Percentiles rank a stretch among this genome's conserved stretches.
These are phyloP conservation scores for Xylariaceae sp. DNA, from an alignment of 2,329 filamentous ascomycete species.

Conservation along the genomic window DNA sequence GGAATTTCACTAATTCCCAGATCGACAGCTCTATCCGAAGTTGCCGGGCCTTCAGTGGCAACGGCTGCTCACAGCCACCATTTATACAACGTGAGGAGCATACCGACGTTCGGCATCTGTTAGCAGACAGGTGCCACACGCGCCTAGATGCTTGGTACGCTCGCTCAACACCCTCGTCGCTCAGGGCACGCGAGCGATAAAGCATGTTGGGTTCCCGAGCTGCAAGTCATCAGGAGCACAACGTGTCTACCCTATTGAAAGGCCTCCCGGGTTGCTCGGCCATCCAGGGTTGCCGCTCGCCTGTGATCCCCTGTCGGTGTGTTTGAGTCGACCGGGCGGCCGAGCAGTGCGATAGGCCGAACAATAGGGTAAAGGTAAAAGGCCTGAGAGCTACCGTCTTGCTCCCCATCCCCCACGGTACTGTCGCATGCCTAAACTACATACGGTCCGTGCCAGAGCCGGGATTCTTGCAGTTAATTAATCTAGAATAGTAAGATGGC, in stretches of 20 bases:
- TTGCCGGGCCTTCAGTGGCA: background rate
- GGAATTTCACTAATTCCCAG: background rate
- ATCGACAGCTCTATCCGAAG: background rate
- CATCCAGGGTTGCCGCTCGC: too few relatives aligned
- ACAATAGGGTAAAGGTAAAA: too few relatives aligned
- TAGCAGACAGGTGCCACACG: background rate
- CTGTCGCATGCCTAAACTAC: background rate
- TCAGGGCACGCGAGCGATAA: background rate
- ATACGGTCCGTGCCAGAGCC: slow-evolving; percentile 4
- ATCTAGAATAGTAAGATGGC: slow-evolving; percentile 6
- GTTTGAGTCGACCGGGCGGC: too few relatives aligned
- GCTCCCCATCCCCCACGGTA: background rate
- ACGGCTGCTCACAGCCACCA: too few relatives aligned
- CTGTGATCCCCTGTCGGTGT: too few relatives aligned
- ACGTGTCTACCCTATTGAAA: too few relatives aligned
- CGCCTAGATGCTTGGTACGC: background rate
- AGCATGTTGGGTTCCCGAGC: too few relatives aligned
- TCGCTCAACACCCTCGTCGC: background rate
- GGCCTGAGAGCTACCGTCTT: too few relatives aligned
- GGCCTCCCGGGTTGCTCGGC: too few relatives aligned
- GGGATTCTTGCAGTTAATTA: background rate
- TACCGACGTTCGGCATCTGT: background rate
- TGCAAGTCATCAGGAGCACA: too few relatives aligned
- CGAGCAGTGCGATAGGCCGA: too few relatives aligned
- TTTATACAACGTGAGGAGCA: background rate